phyloP scores from a whole-genome alignment of 2,329 filamentous ascomycete genomes.

The Botrytis fragariae region DNA sequence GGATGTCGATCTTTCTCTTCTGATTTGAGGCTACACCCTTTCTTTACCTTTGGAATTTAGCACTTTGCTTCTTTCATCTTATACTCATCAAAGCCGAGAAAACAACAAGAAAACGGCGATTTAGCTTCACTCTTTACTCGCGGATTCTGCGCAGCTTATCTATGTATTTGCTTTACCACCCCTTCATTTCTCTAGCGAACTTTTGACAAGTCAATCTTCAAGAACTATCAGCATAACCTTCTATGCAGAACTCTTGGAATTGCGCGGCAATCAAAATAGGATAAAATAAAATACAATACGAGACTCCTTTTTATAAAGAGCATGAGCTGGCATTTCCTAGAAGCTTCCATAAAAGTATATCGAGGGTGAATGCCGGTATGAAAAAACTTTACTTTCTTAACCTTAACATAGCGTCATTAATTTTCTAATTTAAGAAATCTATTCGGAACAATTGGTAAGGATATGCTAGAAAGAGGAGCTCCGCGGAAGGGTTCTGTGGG shows the following conservation, averaged over 20 bases:
- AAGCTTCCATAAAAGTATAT: neutral
- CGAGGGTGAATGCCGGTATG: neutral
- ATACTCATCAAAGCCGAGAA: neutral
- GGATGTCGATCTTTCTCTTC: neutral
- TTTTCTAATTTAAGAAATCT: slow-evolving; percentile 12
- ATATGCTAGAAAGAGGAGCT: neutral
- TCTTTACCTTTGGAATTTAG: neutral
- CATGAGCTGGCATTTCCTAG: neutral
- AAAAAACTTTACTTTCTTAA: neutral
- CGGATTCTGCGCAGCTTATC: no score
- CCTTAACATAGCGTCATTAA: neutral
- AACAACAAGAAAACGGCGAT: neutral
- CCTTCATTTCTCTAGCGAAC: neutral
- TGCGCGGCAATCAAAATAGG: neutral
- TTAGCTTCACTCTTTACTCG: neutral
- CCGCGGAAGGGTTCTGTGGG: neutral
- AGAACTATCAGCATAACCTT: neutral
- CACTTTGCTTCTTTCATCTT: neutral
- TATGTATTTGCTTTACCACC: neutral
- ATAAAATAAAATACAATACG: neutral
- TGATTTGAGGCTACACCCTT: neutral
- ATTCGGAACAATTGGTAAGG: neutral
- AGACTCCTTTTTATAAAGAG: neutral
- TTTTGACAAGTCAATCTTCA: neutral
- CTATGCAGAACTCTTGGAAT: neutral